Evolutionary conservation across 2,329 filamentous ascomycete genomes (phyloP), one percentile per base, ranked within the genome.

Genomic region (Sporothrix phasma): DNA sequence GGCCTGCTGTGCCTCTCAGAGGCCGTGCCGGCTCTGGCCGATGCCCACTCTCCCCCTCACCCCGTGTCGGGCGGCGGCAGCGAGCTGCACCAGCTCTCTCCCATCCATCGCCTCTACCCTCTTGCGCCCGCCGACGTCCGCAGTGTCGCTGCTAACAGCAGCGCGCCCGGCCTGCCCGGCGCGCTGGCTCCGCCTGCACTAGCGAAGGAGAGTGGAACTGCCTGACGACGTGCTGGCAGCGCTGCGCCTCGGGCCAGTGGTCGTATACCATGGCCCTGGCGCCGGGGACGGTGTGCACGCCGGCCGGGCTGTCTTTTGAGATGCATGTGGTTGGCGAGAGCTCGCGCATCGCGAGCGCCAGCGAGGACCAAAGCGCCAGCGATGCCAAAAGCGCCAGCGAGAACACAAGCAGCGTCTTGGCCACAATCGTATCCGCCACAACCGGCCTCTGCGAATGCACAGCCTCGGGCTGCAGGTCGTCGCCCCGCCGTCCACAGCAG

Each of bases 141-240:
- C 49, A 17, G 31, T 56, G 51, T 56, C 19, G 19, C 31, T 39
- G 51, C 31, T 56, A 56, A 56, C 34, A 34, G 17, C 51, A 56
- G 31, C 19, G 51, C 51, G 6, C 51, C 51, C 51, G 34, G 31
- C 26, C 2, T 17, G 17, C 15, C 49, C 43, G 56, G 65, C 31
- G 3, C 65, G 8, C 45, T 3, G 78, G 78, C 22, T 72, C 76
- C 1, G 67, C 71, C 4, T 83, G 80, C 70, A 71, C 69, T 10
- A 69, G 73, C 13, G 80, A 83, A 65, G 80, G 81, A n/a, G 76
- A 78, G 66, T 83, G 81, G 81, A 81, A 82, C 71, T 83, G 81
- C 73, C 78, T 83, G 73, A 75, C 73, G 0, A 72, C 68, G 22
- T 74, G 73, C 39, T 83, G 78, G 73, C 81, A 83, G 71, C 76